These are phyloP conservation scores for Breynia disticha DNA, from an alignment of 441 rosid genomes.

Conservation along the genomic window DNA sequence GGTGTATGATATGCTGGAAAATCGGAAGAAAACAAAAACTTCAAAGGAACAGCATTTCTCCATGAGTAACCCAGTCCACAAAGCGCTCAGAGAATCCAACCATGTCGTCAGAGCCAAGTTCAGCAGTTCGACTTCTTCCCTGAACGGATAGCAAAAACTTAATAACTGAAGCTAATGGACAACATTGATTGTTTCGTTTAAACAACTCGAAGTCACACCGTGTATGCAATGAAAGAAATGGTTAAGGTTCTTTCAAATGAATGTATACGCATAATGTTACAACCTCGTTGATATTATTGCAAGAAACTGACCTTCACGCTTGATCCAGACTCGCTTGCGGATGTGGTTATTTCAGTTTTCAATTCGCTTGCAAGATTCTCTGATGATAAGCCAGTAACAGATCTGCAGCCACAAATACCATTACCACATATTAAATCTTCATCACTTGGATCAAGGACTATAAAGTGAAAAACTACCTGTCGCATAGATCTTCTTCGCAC, in stretches of 20 bases:
- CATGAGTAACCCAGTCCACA: slow-evolving; percentile 57
- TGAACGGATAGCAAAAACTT: slow-evolving; percentile 9
- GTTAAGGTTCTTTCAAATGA: too few species aligned
- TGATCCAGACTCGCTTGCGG: slow-evolving; percentile 39
- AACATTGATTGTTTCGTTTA: too few species aligned
- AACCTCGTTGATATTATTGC: background rate
- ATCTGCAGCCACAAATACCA: slow-evolving; percentile 31
- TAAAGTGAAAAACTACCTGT: slow-evolving; percentile 38
- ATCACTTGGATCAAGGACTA: background rate
- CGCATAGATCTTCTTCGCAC: slow-evolving; percentile 69
- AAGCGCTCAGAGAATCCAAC: slow-evolving; percentile 43
- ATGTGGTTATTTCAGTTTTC: slow-evolving; percentile 26
- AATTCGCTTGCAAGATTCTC: slow-evolving; percentile 37
- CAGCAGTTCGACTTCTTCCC: slow-evolving; percentile 33
- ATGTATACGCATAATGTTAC: background rate
- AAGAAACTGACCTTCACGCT: slow-evolving; percentile 39
- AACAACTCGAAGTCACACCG: too few species aligned
- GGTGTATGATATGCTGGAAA: slow-evolving; percentile 8
- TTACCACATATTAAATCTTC: background rate
- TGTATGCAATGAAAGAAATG: too few species aligned
- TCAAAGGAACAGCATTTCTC: slow-evolving; percentile 43
- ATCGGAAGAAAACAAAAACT: background rate
- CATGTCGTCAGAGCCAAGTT: slow-evolving; percentile 15
- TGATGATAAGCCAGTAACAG: slow-evolving; percentile 41
- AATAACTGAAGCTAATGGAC: background rate